Conservation (phyloP, 306 rosid species). For the Gastrolobium bilobum region DNA sequence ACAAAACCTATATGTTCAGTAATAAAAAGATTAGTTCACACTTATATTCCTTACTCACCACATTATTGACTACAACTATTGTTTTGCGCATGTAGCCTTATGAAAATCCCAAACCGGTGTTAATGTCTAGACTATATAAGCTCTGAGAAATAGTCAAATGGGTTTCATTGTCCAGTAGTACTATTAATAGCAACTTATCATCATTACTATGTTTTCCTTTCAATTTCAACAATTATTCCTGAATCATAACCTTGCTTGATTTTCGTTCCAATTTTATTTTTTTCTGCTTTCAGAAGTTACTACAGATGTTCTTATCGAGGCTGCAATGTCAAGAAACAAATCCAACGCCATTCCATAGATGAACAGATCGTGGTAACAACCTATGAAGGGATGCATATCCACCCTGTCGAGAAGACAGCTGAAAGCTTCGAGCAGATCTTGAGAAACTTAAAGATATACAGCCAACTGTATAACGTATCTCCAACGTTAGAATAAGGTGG, state of each 20-base stretch:
- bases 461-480: slow-evolving; percentile 20
- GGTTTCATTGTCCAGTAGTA: too few relatives aligned
- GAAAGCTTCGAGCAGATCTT: slow-evolving; percentile 59
- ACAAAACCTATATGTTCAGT: too few relatives aligned
- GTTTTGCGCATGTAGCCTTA: too few relatives aligned
- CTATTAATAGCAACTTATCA: too few relatives aligned
- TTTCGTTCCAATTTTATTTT: not conserved
- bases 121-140: not conserved
- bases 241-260: not conserved
- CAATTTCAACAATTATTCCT: not conserved
- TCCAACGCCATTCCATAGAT: slow-evolving; percentile 64
- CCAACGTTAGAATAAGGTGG: not conserved
- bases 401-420: slow-evolving; percentile 47
- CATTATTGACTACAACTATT: too few relatives aligned
- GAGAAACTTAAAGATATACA: slow-evolving; percentile 42
- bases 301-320: slow-evolving; percentile 73
- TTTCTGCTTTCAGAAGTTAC: slow-evolving; percentile 62
- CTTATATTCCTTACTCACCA: too few relatives aligned
- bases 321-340: slow-evolving; percentile 77
- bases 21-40: too few relatives aligned
- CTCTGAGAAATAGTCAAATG: not conserved
- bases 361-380: slow-evolving; percentile 69
- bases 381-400: slow-evolving; percentile 64
- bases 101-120: too few relatives aligned
- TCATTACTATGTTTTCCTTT: not conserved